A percentile compares a stretch with the other conserved stretches of the same genome.
Conservation (phyloP, 169 alveolate genomes). For the Plasmodium cynomolgi region DNA sequence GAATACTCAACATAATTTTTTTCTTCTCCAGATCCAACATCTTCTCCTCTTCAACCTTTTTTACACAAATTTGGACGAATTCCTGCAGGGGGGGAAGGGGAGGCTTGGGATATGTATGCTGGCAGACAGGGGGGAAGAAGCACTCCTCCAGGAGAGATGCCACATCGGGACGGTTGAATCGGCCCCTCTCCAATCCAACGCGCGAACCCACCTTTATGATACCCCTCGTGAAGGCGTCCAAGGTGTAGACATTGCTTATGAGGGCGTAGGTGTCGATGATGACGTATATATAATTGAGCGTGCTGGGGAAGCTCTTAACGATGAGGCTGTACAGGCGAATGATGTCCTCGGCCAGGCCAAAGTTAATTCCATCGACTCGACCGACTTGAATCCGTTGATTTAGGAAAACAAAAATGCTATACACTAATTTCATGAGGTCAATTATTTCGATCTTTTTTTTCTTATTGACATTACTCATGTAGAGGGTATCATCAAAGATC, state of each 20-base stretch:
- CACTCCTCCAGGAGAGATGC: background rate
- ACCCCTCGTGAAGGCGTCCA: constrained; percentile 36
- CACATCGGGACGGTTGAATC: background rate
- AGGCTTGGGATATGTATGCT: background rate
- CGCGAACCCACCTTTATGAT: constrained; percentile 31
- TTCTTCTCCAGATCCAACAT: constrained; percentile 54
- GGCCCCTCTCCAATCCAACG: background rate
- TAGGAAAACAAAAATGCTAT: constrained; percentile 50
- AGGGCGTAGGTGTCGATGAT: constrained; percentile 53
- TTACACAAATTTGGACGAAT: constrained; percentile 59
- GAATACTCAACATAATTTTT: constrained; percentile 40
- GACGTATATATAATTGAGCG: constrained; percentile 31
- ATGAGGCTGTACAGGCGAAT: constrained; percentile 39
- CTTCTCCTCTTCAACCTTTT: constrained; percentile 66
- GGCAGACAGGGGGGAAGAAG: background rate
- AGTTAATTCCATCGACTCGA: background rate
- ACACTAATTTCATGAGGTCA: constrained; percentile 57
- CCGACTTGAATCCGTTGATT: constrained; percentile 31
- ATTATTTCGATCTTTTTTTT: constrained; percentile 37
- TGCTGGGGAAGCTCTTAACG: constrained; percentile 10
- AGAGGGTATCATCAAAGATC: background rate
- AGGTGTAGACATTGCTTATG: constrained; percentile 32
- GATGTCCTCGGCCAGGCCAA: background rate
- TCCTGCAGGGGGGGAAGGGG: constrained; percentile 17
- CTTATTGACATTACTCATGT: constrained; percentile 30